Evolutionary conservation across 192 early-diverging fungal genomes (phyloP), one percentile per base, ranked within the genome.

Genomic region (Rhizophlyctis rosea): DNA sequence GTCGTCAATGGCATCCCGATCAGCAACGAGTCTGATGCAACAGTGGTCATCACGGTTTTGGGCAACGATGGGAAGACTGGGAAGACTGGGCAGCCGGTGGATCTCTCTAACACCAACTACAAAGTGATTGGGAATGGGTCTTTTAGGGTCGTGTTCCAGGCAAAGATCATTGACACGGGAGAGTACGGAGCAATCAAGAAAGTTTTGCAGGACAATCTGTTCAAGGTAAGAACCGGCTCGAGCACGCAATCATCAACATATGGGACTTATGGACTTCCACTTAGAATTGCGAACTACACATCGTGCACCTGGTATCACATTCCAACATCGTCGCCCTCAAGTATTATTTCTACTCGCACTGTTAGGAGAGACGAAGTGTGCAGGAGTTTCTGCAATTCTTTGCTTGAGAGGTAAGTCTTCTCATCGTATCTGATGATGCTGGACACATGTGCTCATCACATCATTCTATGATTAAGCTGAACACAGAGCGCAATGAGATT

Each of bases 61-160:
- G 95, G 95, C 5, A 90, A 88, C 68, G 91, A 94, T 57, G 94
- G 92, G 64, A 88, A 80, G 64, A 88, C 90, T 14, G n/a, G n/a
- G n/a, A n/a, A n/a, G n/a, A n/a, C n/a, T n/a, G 91, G 89, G 34
- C 88, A 92, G 62, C 84, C 90, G 36, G 80, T 87, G 39, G 90
- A 96, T 62, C 85, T 99, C 23, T 79, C 85, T 11, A 97, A 95
- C 70, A 89, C 90, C 29, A 90, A 95, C 67, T 88, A 86, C 75
- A 94, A 93, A 72, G 88, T 96, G 29, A 86, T 98, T 47, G 96
- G 96, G 60, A 98, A 95, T 67, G 96, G 96, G 11, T 95, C 93
- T 14, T 99, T 99, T 76, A 95, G 96, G 39, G 95, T 99, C 9
- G 96, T 99, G 25, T 95, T 89, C 73, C 94, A 96, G 74, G 96